phyloP scores from a whole-genome alignment of 140 eudicot genomes.

The Anethum foeniculum region DNA sequence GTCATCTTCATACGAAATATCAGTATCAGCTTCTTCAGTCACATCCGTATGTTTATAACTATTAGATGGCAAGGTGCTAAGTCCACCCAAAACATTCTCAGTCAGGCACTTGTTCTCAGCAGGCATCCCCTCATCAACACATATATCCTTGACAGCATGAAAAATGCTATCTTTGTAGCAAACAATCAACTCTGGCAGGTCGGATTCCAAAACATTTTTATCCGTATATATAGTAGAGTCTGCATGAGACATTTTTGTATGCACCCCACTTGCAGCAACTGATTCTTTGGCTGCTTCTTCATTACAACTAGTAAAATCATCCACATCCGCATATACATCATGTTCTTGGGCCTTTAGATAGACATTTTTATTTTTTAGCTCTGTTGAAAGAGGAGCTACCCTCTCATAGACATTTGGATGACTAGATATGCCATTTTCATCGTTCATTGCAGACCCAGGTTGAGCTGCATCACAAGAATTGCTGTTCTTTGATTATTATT shows the following conservation, averaged over 20 bases:
- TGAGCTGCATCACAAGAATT: conserved; percentile 44
- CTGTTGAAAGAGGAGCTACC: conserved; percentile 30
- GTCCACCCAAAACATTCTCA: conserved; percentile 14
- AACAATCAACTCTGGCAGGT: conserved; percentile 50
- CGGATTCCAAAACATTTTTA: conserved; percentile 48
- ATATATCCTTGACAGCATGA: conserved; percentile 57
- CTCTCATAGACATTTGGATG: conserved; percentile 8
- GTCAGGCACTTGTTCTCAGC: conserved; percentile 29
- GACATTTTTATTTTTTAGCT: conserved; percentile 26
- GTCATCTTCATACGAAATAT: conserved; percentile 24
- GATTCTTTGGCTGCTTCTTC: conserved; percentile 22
- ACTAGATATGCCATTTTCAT: conserved; percentile 13
- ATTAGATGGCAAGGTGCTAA: neutral
- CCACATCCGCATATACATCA: conserved; percentile 21
- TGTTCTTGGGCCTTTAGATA: conserved; percentile 26
- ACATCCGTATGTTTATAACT: neutral
- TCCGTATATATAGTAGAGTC: conserved; percentile 40
- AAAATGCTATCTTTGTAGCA: conserved; percentile 48
- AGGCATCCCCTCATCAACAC: conserved; percentile 56
- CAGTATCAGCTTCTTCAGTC: conserved; percentile 12
- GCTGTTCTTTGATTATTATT: conserved; percentile 15
- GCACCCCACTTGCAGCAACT: conserved; percentile 7
- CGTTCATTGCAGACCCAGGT: conserved; percentile 40
- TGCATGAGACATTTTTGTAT: conserved; percentile 22
- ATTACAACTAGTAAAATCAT: conserved; percentile 13